A percentile compares a stretch with the other conserved stretches of the same genome.
phyloP scores from a whole-genome alignment of 1,284 basidiomycete genomes.

The Lignosus rhinocerotis region DNA sequence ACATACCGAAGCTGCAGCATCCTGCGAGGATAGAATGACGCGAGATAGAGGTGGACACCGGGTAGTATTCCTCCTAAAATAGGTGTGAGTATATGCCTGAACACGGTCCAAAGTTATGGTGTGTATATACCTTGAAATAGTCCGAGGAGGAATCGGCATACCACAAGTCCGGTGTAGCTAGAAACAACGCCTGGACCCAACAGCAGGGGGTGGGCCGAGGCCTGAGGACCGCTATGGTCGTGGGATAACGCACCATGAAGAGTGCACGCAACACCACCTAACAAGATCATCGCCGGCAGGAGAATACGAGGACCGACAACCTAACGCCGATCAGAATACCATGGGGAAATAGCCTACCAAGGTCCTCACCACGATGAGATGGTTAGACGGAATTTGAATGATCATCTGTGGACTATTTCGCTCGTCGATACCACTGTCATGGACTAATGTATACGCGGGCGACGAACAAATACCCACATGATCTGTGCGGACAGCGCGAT shows the following conservation, averaged over 20 bases:
- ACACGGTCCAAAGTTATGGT: background rate
- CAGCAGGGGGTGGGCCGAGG: background rate
- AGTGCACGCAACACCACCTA: constrained; percentile 59
- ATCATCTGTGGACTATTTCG: constrained; percentile 53
- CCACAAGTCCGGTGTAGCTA: constrained; percentile 53
- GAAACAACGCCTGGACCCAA: constrained; percentile 46
- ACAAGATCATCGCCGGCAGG: constrained; percentile 53
- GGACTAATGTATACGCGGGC: too few species aligned
- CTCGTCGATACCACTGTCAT: background rate
- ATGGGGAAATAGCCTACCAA: background rate
- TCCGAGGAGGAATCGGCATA: constrained; percentile 64
- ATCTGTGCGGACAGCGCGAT: constrained; percentile 55
- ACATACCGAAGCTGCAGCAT: background rate
- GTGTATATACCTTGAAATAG: constrained; percentile 51
- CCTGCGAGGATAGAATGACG: background rate
- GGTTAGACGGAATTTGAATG: constrained; percentile 61
- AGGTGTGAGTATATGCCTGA: background rate
- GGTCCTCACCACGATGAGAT: constrained; percentile 48
- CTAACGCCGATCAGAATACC: constrained; percentile 28
- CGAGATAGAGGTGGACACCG: background rate
- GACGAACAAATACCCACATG: constrained; percentile 35
- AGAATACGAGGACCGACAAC: constrained; percentile 55
- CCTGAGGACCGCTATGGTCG: background rate
- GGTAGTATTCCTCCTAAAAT: constrained; percentile 39
- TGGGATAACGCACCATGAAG: constrained; percentile 45